Evolutionary conservation across 148 eudicot species (phyloP).

Genomic region (Fagopyrum tataricum): DNA sequence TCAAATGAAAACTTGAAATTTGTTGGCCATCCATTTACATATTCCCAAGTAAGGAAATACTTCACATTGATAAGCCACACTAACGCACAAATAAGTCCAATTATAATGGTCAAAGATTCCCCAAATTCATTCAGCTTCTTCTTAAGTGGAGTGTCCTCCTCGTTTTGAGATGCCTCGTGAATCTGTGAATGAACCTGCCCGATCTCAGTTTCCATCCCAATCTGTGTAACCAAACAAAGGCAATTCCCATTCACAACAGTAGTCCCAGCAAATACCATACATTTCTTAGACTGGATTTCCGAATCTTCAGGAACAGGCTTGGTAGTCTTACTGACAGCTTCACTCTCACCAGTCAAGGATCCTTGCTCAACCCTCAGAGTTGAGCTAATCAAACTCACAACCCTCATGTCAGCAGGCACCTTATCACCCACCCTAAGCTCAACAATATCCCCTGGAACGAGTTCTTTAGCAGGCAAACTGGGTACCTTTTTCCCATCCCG

Average conservation of each 20-base stretch:
- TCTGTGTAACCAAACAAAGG: conserved; percentile 35
- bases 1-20: conserved; percentile 48
- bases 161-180: conserved; percentile 34
- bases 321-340: conserved; percentile 22
- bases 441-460: conserved; percentile 24
- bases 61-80: conserved; percentile 50
- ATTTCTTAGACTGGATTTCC: conserved; percentile 40
- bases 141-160: conserved; percentile 42
- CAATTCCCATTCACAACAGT: conserved; percentile 41
- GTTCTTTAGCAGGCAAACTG: conserved; percentile 20
- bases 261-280: conserved; percentile 47
- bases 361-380: conserved; percentile 24
- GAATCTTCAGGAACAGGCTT: conserved; percentile 18
- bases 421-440: conserved; percentile 27
- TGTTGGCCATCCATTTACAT: conserved; percentile 38
- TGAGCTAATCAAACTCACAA: conserved; percentile 18
- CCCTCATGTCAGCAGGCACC: conserved; percentile 25
- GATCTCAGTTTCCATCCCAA: conserved; percentile 39
- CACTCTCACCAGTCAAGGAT: conserved; percentile 26
- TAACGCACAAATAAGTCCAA: conserved; percentile 31
- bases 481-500: conserved; percentile 16
- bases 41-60: conserved; percentile 45
- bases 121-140: conserved; percentile 48
- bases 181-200: conserved; percentile 42
- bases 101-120: conserved; percentile 32